Evolutionary conservation across 768 basidiomycete genomes (phyloP), one percentile per base, ranked within the genome.

Genomic region (Amanita jacksonii): DNA sequence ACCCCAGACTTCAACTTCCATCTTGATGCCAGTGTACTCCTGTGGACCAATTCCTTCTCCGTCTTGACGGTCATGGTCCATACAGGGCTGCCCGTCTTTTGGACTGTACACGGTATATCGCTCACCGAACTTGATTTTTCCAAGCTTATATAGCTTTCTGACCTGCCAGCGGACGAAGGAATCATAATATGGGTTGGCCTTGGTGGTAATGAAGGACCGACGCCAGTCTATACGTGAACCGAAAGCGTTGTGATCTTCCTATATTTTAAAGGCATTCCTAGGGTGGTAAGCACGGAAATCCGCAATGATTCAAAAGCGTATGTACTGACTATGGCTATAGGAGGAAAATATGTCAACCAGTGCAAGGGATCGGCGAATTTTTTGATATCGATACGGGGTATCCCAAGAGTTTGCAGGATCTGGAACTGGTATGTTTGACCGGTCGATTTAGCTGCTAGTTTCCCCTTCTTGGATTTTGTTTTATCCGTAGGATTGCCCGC

Each of bases 201-300:
- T 84, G 19, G 96, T 97, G 0, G 96, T 98, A 51, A 97, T 62
- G 70, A 99, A 97, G 8, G 81, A 73, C 39, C 96, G 77, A 40
- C 96, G 81, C 96, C 96, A 99, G 67, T 99, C 96, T 54, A 98
- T 85, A 43, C 94, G 81, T 4, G 91, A 83, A n/a, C 96, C 96
- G 53, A 98, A 78, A 1, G 79, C 69, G 48, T 79, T 81, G 58
- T 94, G 76, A 60, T 99, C 96, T 35, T 54, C 56, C 66, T 63
- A 51, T n/a, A 45, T 20, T 5, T 20, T 28, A 12, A 27, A 30
- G 15, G 16, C 18, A 24, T n/a, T 23, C 25, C 43, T 43, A 32
- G 48, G 5, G 22, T 22, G 33, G 35, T 20, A 32, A 22, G 34
- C 35, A 16, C 37, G 31, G 15, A 38, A 42, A 15, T 18, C 28